Evolutionary conservation across 208 protist genomes (phyloP).

Genomic region (Leishmania turanica): DNA sequence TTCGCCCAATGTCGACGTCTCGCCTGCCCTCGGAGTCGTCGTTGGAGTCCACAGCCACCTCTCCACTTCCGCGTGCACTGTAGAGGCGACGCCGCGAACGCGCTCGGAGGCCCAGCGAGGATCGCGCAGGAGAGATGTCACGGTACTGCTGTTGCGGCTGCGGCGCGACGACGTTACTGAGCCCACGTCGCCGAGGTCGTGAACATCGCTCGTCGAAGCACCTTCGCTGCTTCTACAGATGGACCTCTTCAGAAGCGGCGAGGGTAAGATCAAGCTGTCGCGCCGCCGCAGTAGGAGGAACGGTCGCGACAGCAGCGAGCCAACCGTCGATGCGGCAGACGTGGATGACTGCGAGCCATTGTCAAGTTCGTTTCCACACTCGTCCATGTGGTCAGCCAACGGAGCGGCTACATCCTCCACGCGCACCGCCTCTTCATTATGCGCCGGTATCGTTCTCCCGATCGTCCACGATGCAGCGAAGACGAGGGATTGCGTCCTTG

Average conservation of each 20-base stretch:
- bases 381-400: not conserved
- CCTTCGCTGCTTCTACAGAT: not conserved
- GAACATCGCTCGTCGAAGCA: not conserved
- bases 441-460: slow-evolving; percentile 3
- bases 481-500: not conserved
- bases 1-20: not conserved
- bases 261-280: too few relatives aligned
- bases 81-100: slow-evolving; percentile 14
- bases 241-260: not conserved
- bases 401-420: slow-evolving; percentile 9
- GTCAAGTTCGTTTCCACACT: too few relatives aligned
- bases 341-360: not conserved
- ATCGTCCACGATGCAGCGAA: slow-evolving; percentile 5
- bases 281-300: not conserved
- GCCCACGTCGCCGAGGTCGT: slow-evolving; percentile 5
- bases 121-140: slow-evolving; percentile 15
- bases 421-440: not conserved
- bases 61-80: slow-evolving; percentile 5
- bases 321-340: not conserved
- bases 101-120: slow-evolving; percentile 25
- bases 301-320: not conserved
- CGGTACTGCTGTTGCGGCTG: slow-evolving; percentile 6
- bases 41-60: slow-evolving; percentile 8
- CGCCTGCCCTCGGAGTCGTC: not conserved
- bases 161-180: slow-evolving; percentile 7